Base-by-base conservation (phyloP, 2,329 filamentous ascomycete genomes). In the Botryosphaeria dothidea region DNA sequence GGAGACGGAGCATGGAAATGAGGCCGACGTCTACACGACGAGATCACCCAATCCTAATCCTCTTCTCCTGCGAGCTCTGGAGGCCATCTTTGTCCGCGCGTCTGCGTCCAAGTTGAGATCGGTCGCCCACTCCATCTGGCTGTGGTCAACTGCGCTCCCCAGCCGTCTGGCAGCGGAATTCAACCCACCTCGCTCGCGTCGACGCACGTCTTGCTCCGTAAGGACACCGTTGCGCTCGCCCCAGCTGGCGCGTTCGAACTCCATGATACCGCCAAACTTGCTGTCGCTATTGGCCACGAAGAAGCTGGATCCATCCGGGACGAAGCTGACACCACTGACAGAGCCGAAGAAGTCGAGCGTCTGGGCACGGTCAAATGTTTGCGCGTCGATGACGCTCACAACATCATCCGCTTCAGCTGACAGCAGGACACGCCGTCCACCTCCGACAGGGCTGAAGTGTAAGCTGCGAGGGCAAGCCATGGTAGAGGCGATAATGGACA, bases 341-440 rank as follows among this genome's bases (percentile, higher is more conserved):
- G 92, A 89, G 38, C 91, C 90, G 74, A 93, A 92, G 64, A 93
- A 84, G 67, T 91, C 89, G 9, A 93, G 78, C 0, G 85, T 86
- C 75, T 93, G 91, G 74, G 88, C 87, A n/a, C 83, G 83, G 23
- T 81, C 76, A 70, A 88, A 91, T 0, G 82, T 87, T 70, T 85
- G 73, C 0, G 87, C 89, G 68, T 93, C 88, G 69, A 93, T 88
- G 51, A 93, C 80, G 73, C 85, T 88, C 71, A 94, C 78, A 65
- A 86, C 86, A 72, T 94, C 91, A 36, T 91, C 90, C 72, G 91
- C 89, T 75, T 94, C 92, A 2, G 90, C 90, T 2, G 88, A 88
- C 11, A 92, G 84, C 13, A 94, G 82, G 1, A 92, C 82, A 3
- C 85, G 84, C 68, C 84, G 85, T 2, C 90, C 90, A 58, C 87